These are phyloP conservation scores for Cladosporium cucumerinum DNA, from an alignment of 2,329 filamentous ascomycete species.

Conservation along the genomic window DNA sequence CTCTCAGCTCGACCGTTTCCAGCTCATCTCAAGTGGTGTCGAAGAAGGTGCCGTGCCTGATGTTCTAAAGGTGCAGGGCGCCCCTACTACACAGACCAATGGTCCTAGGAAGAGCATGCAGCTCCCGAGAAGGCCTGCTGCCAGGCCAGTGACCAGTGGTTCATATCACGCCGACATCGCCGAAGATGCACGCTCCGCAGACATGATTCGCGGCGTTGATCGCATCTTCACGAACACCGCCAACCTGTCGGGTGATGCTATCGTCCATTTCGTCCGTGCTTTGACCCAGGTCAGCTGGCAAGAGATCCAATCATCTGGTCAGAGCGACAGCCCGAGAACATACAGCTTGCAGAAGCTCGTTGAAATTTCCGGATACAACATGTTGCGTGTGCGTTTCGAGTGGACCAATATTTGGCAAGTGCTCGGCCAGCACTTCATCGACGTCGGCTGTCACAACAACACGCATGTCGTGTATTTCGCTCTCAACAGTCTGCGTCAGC, in stretches of 20 bases:
- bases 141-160: slow-evolving; percentile 39
- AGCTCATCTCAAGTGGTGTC: slow-evolving; percentile 90
- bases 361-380: slow-evolving; percentile 99
- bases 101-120: slow-evolving; percentile 48
- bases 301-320: slow-evolving; percentile 94
- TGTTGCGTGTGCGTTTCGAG: slow-evolving; percentile 96
- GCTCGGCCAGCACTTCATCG: slow-evolving; percentile 97
- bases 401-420: slow-evolving; percentile 98
- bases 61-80: slow-evolving; percentile 66
- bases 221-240: slow-evolving; percentile 96
- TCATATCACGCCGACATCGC: slow-evolving; percentile 74
- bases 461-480: slow-evolving; percentile 97
- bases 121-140: slow-evolving; percentile 52
- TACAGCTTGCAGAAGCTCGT: slow-evolving; percentile 98
- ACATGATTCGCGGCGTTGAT: slow-evolving; percentile 89
- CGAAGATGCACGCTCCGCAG: slow-evolving; percentile 85
- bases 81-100: slow-evolving; percentile 17
- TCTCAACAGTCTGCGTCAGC: slow-evolving; percentile 86
- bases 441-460: slow-evolving; percentile 93
- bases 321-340: slow-evolving; percentile 90
- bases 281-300: slow-evolving; percentile 98
- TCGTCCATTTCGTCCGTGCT: slow-evolving; percentile 89
- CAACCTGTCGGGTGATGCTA: slow-evolving; percentile 87
- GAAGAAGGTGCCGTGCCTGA: slow-evolving; percentile 91
- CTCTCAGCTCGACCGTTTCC: slow-evolving; percentile 90